Conservation (phyloP, 805 yeast genomes). For the Candida hispaniensis region DNA sequence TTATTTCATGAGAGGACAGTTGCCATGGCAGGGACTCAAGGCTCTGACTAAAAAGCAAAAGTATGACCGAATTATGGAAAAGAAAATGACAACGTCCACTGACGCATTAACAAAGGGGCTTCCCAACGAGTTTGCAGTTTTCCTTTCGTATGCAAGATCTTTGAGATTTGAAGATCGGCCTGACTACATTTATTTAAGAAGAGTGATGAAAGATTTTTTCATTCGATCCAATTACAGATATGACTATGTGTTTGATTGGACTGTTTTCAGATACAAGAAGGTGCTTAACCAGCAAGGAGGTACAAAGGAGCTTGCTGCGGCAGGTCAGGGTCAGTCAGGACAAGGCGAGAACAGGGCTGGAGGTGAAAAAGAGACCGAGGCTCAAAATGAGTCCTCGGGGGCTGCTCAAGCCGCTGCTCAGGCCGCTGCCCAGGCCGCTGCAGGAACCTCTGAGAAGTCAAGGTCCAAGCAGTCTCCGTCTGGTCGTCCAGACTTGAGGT, state of each 20-base stretch:
- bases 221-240: slow-evolving; percentile 80
- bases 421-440: not conserved
- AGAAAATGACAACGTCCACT: slow-evolving; percentile 81
- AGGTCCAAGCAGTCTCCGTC: slow-evolving; percentile 6
- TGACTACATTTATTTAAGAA: slow-evolving; percentile 80
- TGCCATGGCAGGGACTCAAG: slow-evolving; percentile 98
- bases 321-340: slow-evolving; percentile 5
- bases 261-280: slow-evolving; percentile 55
- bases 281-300: slow-evolving; percentile 18
- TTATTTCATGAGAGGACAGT: slow-evolving; percentile 84
- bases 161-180: slow-evolving; percentile 94
- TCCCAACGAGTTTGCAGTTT: slow-evolving; percentile 81
- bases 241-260: slow-evolving; percentile 96
- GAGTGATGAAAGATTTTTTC: slow-evolving; percentile 80
- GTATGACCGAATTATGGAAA: slow-evolving; percentile 91
- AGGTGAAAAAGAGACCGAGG: slow-evolving; percentile 5
- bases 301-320: slow-evolving; percentile 3
- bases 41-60: slow-evolving; percentile 96
- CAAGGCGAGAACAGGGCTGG: too few relatives aligned
- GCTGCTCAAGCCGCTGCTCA: slow-evolving; percentile 15
- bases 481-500: slow-evolving; percentile 11
- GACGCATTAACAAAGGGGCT: slow-evolving; percentile 82
- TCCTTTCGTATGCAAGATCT: slow-evolving; percentile 79
- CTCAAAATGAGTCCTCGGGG: slow-evolving; percentile 10
- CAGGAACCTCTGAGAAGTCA: not conserved